Conservation (phyloP, 73 alveolate genomes). For the Paramecium sonneborni region DNA sequence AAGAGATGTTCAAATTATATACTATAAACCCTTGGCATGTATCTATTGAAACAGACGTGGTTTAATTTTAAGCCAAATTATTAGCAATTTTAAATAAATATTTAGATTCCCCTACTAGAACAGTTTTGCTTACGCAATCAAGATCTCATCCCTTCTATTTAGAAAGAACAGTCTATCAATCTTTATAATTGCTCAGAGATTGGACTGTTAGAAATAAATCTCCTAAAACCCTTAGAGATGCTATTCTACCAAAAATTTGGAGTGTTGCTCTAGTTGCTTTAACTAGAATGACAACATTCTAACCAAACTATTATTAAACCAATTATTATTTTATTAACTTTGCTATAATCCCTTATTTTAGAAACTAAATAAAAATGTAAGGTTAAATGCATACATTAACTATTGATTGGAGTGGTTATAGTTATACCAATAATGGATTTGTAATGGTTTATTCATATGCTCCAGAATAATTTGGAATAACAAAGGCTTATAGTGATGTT, state of each 20-base stretch:
- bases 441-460: constrained; percentile 3
- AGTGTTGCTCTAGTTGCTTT: background rate
- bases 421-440: background rate
- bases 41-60: background rate
- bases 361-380: background rate
- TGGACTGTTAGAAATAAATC: background rate
- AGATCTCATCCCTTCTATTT: constrained; percentile 44
- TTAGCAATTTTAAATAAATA: background rate
- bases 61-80: background rate
- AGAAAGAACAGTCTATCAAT: constrained; percentile 11
- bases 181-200: background rate
- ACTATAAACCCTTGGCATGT: background rate
- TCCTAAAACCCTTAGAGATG: background rate
- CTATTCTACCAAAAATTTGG: background rate
- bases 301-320: background rate
- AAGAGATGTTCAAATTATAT: constrained; percentile 25
- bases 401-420: background rate
- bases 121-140: background rate
- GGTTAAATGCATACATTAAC: background rate
- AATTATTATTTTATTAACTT: constrained; percentile 11
- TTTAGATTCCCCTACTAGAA: background rate
- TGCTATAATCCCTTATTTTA: background rate
- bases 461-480: constrained; percentile 35
- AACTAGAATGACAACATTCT: background rate
- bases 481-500: background rate